phyloP scores from a whole-genome alignment of 129 eudicot genomes.

The Tanacetum coccineum region DNA sequence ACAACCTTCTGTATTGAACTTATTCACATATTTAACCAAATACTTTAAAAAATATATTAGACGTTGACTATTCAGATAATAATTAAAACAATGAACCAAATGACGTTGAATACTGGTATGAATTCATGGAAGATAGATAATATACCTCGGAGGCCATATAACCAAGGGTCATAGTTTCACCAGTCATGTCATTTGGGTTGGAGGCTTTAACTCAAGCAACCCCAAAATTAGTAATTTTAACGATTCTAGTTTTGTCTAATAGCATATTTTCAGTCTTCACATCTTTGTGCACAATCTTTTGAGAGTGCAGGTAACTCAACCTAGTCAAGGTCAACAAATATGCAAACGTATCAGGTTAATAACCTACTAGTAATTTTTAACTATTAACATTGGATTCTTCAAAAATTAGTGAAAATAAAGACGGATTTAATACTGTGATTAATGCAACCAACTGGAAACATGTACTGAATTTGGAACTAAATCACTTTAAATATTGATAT shows the following conservation, averaged over 20 bases:
- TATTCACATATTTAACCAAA: not conserved
- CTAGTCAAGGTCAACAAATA: constrained; percentile 31
- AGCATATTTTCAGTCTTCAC: too few species aligned
- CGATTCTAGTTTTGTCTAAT: too few species aligned
- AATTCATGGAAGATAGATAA: not conserved
- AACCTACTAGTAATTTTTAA: not conserved
- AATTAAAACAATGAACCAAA: not conserved
- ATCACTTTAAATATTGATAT: not conserved
- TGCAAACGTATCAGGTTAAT: constrained; percentile 8
- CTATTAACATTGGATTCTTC: constrained; percentile 11
- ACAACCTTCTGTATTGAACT: not conserved
- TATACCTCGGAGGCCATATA: constrained; percentile 81
- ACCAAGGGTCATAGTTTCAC: too few species aligned
- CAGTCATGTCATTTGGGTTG: too few species aligned
- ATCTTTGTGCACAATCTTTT: too few species aligned
- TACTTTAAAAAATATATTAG: not conserved
- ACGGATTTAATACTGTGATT: not conserved
- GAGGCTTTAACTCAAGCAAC: too few species aligned
- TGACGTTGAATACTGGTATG: constrained; percentile 1
- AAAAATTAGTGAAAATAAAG: not conserved
- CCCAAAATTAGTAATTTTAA: too few species aligned
- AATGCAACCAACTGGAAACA: too few species aligned
- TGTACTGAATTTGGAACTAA: not conserved
- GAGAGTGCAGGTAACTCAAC: constrained; percentile 81
- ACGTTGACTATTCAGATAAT: too few species aligned